Conservation (phyloP, 78 protist genomes). For the Emiliania huxleyi region DNA sequence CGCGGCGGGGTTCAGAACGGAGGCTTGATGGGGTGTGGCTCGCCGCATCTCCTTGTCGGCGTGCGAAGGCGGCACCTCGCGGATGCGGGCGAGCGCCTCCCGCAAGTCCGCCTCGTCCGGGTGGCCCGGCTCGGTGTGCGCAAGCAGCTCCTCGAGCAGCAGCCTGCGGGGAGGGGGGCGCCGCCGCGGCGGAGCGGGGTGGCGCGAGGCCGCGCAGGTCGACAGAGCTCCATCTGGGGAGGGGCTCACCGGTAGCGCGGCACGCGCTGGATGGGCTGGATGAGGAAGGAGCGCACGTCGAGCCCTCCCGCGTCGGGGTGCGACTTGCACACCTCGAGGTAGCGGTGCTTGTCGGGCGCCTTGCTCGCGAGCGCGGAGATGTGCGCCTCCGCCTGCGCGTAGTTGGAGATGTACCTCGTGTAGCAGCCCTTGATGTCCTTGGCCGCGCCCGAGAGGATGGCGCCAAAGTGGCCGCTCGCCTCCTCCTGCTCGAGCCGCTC, state of each 20-base stretch:
- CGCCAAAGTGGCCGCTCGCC: not conserved
- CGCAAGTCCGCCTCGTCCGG: too few relatives aligned
- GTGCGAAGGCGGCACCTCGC: not conserved
- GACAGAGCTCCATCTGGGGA: too few relatives aligned
- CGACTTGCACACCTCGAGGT: not conserved
- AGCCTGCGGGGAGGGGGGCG: too few relatives aligned
- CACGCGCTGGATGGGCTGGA: not conserved
- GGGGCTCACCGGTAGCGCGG: slow-evolving; percentile 10
- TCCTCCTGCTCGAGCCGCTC: not conserved
- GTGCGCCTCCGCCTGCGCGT: not conserved
- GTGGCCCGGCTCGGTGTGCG: not conserved
- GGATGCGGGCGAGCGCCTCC: not conserved
- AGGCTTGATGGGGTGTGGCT: too few relatives aligned
- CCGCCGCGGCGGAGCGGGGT: too few relatives aligned
- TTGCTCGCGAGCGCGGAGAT: too few relatives aligned
- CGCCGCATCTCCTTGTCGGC: not conserved
- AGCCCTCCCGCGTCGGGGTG: not conserved
- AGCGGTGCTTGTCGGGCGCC: not conserved
- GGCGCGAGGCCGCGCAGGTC: too few relatives aligned
- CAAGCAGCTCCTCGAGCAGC: not conserved
- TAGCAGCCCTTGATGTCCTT: not conserved
- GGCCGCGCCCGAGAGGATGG: not conserved
- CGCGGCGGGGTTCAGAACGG: too few relatives aligned
- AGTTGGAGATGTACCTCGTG: not conserved
- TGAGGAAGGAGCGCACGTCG: slow-evolving; percentile 1